These are phyloP conservation scores for Ascoidea asiatica DNA, from an alignment of 805 yeast species.

Conservation along the genomic window DNA sequence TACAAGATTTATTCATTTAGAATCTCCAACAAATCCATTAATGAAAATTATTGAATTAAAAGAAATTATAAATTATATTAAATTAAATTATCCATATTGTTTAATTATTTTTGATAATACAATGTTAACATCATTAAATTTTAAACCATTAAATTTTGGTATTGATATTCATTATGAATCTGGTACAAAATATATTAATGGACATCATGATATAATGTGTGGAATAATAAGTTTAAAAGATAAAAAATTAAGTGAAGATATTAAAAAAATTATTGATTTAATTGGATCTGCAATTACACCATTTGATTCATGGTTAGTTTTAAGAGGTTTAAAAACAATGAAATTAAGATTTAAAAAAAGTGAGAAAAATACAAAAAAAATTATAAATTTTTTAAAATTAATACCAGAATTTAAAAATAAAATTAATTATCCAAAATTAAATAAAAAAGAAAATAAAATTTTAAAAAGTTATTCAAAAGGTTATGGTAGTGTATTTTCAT, in stretches of 20 bases:
- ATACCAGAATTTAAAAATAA: conserved; percentile 37
- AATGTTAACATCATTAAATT: conserved; percentile 86
- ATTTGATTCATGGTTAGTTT: conserved; percentile 80
- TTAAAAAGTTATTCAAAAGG: conserved; percentile 64
- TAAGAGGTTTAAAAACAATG: conserved; percentile 81
- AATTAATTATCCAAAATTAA: conserved; percentile 78
- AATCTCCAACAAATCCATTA: conserved; percentile 88
- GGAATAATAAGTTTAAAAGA: conserved; percentile 71
- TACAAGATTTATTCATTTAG: conserved; percentile 73
- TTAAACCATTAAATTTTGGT: conserved; percentile 76
- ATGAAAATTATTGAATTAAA: conserved; percentile 77
- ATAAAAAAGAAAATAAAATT: conserved; percentile 57
- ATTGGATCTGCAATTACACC: conserved; percentile 90
- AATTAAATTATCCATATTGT: conserved; percentile 49
- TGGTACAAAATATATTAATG: conserved; percentile 85
- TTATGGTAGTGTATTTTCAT: conserved; percentile 78
- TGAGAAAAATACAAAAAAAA: conserved; percentile 61
- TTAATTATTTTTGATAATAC: conserved; percentile 86
- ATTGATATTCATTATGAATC: conserved; percentile 89
- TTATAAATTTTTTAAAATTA: conserved; percentile 60
- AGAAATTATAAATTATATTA: conserved; percentile 52
- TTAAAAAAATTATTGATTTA: conserved; percentile 73
- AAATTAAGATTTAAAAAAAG: conserved; percentile 80
- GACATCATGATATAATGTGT: conserved; percentile 96
- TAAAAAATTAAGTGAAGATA: conserved; percentile 47